phyloP scores from a whole-genome alignment of 805 yeast genomes.

The Candida ovalis region DNA sequence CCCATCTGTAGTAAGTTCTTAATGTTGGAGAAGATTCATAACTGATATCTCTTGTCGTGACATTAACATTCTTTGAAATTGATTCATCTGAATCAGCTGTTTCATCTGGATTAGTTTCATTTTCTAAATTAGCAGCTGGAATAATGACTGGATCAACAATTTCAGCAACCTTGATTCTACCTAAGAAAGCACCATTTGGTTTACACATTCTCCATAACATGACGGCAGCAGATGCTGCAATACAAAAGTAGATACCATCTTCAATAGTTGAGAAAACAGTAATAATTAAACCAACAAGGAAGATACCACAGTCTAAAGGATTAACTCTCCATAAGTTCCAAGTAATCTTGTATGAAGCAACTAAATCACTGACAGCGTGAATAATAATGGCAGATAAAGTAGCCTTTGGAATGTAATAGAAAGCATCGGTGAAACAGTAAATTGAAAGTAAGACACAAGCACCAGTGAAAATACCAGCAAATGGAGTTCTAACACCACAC shows the following conservation, averaged over 20 bases:
- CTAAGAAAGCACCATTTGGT: slow-evolving; percentile 81
- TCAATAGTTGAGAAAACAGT: slow-evolving; percentile 80
- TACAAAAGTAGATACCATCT: slow-evolving; percentile 86
- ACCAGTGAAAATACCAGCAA: slow-evolving; percentile 90
- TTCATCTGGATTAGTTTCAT: background rate
- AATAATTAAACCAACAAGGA: slow-evolving; percentile 66
- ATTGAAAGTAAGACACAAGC: slow-evolving; percentile 82
- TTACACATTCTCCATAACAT: slow-evolving; percentile 70
- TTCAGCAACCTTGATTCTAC: slow-evolving; percentile 69
- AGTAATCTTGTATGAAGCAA: slow-evolving; percentile 65
- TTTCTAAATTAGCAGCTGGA: background rate
- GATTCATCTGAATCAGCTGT: background rate
- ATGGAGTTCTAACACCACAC: slow-evolving; percentile 92
- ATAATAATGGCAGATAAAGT: slow-evolving; percentile 83
- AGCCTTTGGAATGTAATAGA: slow-evolving; percentile 88
- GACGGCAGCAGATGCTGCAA: slow-evolving; percentile 75
- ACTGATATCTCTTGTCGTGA: background rate
- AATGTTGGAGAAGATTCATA: background rate
- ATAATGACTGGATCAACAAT: slow-evolving; percentile 58
- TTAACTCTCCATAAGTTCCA: slow-evolving; percentile 66
- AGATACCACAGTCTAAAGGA: slow-evolving; percentile 73
- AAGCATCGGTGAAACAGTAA: slow-evolving; percentile 77
- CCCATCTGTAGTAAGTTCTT: slow-evolving; percentile 47
- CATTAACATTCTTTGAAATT: background rate
- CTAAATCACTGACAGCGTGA: slow-evolving; percentile 86